Evolutionary conservation across 129 eudicot species (phyloP).

Genomic region (Pittosporum tobira): DNA sequence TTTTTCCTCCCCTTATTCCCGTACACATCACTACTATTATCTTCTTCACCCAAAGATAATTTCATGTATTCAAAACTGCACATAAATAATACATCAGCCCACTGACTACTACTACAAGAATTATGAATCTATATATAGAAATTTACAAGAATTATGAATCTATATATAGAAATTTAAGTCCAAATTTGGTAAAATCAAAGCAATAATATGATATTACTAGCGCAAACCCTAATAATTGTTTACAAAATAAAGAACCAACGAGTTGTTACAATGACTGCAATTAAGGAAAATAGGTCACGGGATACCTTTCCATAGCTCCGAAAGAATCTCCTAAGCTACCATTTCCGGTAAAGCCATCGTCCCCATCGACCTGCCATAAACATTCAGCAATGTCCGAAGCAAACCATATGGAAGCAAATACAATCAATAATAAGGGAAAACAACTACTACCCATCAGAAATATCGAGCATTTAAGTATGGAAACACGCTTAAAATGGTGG

Average conservation of each 20-base stretch:
- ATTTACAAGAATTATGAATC: too few relatives aligned
- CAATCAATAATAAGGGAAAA: neutral
- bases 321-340: constrained; percentile 5
- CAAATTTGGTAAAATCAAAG: too few relatives aligned
- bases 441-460: neutral
- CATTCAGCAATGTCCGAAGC: too few relatives aligned
- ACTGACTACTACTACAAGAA: neutral
- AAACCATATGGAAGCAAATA: neutral
- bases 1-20: constrained; percentile 6
- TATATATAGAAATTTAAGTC: too few relatives aligned
- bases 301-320: constrained; percentile 7
- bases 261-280: neutral
- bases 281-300: neutral
- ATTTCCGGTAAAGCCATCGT: constrained; percentile 2
- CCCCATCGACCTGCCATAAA: constrained; percentile 7
- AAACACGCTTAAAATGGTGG: neutral
- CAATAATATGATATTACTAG: too few relatives aligned
- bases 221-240: constrained; percentile 10
- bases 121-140: neutral
- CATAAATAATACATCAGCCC: too few relatives aligned
- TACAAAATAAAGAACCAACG: neutral
- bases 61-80: neutral
- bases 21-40: too few relatives aligned
- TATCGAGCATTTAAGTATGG: neutral
- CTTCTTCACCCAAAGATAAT: neutral